These are phyloP conservation scores for Scheffersomyces illinoinensis DNA, from an alignment of 1,139 yeast genomes.

Conservation along the genomic window DNA sequence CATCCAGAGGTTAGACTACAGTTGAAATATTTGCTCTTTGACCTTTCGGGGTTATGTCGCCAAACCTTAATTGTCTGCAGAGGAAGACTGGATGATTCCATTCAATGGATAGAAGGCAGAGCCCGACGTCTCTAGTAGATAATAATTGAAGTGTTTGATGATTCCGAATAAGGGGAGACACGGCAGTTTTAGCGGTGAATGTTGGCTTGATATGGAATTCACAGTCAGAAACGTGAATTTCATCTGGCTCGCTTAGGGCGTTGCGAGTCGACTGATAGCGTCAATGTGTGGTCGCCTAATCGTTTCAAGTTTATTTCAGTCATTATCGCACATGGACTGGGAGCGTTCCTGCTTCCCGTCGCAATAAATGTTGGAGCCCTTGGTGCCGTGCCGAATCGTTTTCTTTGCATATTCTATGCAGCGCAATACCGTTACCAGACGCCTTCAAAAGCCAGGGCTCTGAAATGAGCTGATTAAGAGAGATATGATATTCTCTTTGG, in stretches of 20 bases:
- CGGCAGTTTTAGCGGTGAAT: not conserved
- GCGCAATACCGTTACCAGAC: not conserved
- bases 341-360: not conserved
- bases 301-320: not conserved
- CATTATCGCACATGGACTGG: not conserved
- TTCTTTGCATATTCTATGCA: not conserved
- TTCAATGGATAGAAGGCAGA: not conserved
- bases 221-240: not conserved
- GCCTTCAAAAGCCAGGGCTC: not conserved
- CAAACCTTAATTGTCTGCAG: not conserved
- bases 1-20: not conserved
- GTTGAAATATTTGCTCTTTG: not conserved
- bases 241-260: not conserved
- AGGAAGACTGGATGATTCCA: not conserved
- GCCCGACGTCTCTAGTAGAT: not conserved
- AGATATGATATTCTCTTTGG: not conserved
- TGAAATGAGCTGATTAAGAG: not conserved
- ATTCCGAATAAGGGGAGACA: not conserved
- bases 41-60: not conserved
- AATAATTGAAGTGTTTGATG: not conserved
- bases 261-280: not conserved
- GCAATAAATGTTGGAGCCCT: not conserved
- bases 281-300: not conserved
- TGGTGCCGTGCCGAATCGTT: not conserved
- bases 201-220: not conserved